A percentile compares a stretch with the other conserved stretches of the same genome.
phyloP scores from a whole-genome alignment of 2,329 filamentous ascomycete species.

The Ascochyta fabae region DNA sequence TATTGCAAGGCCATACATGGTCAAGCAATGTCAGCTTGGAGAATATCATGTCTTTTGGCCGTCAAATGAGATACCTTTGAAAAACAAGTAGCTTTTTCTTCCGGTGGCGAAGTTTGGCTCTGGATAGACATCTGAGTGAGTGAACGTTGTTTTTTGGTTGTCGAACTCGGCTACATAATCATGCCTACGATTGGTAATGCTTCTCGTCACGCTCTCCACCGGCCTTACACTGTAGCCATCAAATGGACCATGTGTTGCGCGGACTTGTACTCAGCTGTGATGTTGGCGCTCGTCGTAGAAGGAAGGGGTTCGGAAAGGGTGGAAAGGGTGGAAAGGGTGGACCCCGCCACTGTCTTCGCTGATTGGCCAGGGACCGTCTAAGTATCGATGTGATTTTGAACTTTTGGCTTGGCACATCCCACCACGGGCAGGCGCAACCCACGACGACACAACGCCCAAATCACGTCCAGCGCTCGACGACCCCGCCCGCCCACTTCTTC shows the following conservation, averaged over 20 bases:
- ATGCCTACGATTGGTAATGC: too few species aligned
- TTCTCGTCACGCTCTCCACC: too few species aligned
- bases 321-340: not conserved
- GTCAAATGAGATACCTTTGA: not conserved
- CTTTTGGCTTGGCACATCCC: conserved; percentile 21
- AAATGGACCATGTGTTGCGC: not conserved
- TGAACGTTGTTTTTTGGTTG: too few species aligned
- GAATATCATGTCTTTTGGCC: not conserved
- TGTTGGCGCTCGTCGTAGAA: too few species aligned
- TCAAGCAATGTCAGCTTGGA: not conserved
- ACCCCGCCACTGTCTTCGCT: not conserved
- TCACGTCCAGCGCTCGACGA: conserved; percentile 19
- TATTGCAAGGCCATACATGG: not conserved
- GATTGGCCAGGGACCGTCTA: conserved; percentile 6
- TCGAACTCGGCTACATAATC: too few species aligned
- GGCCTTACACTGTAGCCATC: too few species aligned
- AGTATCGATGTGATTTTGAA: conserved; percentile 12
- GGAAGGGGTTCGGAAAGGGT: not conserved
- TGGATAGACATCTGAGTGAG: too few species aligned
- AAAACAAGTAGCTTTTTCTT: too few species aligned
- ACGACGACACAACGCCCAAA: conserved; percentile 19
- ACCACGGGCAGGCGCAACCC: conserved; percentile 21
- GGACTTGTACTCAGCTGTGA: too few species aligned
- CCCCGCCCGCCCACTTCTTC: conserved; percentile 24
- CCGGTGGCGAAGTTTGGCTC: too few species aligned